A percentile compares a stretch with the other conserved stretches of the same genome.
Conservation (phyloP, 441 rosid genomes). For the Syzygium syzygioides region DNA sequence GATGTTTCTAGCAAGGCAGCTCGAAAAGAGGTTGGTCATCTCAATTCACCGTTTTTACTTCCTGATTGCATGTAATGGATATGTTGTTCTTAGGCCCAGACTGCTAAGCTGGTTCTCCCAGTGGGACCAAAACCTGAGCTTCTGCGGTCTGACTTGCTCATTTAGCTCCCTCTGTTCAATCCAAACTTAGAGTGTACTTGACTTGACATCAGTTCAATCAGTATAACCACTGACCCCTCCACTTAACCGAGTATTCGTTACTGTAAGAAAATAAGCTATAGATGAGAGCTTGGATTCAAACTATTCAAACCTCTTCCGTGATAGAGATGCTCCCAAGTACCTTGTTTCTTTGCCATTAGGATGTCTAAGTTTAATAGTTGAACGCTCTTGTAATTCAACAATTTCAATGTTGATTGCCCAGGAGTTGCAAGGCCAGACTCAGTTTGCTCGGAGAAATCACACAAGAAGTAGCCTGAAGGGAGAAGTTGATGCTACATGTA, state of each 20-base stretch:
- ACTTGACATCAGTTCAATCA: background rate
- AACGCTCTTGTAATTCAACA: background rate
- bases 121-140: background rate
- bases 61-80: background rate
- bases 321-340: background rate
- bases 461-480: slow-evolving; percentile 6
- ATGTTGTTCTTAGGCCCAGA: background rate
- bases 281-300: background rate
- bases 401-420: slow-evolving; percentile 2
- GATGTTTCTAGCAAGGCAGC: slow-evolving; percentile 20
- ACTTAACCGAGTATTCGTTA: background rate
- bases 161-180: background rate
- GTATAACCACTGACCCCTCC: background rate
- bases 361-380: background rate
- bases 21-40: slow-evolving; percentile 37
- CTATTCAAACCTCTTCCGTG: background rate
- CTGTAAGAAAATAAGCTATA: background rate
- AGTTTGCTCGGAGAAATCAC: slow-evolving; percentile 4
- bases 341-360: background rate
- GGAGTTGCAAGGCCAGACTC: slow-evolving; percentile 24
- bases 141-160: background rate
- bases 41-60: background rate
- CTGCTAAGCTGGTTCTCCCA: background rate
- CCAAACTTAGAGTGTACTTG: background rate
- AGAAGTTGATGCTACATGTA: slow-evolving; percentile 10